These are phyloP conservation scores for Ophiostoma australiae DNA, from an alignment of 2,329 filamentous ascomycete species.

Conservation along the genomic window DNA sequence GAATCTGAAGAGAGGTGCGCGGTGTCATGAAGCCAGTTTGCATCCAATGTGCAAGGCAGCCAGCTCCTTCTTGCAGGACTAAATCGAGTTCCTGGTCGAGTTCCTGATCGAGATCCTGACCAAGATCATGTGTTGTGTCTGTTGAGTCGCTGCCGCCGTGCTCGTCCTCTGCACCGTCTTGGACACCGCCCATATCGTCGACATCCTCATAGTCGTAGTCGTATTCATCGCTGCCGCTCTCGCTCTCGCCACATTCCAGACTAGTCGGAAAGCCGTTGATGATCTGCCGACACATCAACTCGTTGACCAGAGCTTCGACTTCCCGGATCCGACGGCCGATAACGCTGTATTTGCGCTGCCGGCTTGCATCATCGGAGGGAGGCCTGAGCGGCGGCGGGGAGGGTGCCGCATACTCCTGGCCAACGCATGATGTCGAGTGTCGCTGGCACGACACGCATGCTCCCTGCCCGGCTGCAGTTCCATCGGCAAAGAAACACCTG, in stretches of 20 bases:
- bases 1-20: background rate
- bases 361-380: conserved; percentile 19
- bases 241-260: background rate
- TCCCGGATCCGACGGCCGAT: conserved; percentile 27
- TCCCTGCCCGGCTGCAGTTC: conserved; percentile 12
- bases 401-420: conserved; percentile 39
- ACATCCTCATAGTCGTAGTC: background rate
- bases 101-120: background rate
- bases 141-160: background rate
- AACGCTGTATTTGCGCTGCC: conserved; percentile 13
- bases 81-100: background rate
- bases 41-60: background rate
- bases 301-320: conserved; percentile 37
- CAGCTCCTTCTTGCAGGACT: background rate
- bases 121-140: background rate
- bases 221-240: background rate
- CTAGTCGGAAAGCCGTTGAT: background rate
- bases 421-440: conserved; percentile 40
- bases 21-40: background rate
- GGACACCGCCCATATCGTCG: background rate
- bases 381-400: conserved; percentile 11
- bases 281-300: conserved; percentile 30
- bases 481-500: conserved; percentile 40
- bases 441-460: conserved; percentile 44
- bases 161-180: background rate